Evolutionary conservation across 208 protist species (phyloP).

Genomic region (Trypanosoma brucei): DNA sequence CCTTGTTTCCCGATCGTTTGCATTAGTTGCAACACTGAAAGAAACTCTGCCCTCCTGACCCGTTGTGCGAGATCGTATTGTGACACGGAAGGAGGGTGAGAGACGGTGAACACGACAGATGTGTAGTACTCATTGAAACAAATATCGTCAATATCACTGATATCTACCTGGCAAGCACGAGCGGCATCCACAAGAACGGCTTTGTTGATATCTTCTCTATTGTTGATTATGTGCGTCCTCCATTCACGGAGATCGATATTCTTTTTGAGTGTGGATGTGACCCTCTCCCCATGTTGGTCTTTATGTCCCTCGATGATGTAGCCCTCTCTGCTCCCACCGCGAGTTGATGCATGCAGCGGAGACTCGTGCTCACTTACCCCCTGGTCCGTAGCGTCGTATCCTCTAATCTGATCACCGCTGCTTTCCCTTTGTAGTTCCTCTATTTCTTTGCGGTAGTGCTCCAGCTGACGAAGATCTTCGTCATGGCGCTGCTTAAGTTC

Average conservation of each 20-base stretch:
- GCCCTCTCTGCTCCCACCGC: too few species aligned
- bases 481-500: conserved; percentile 8
- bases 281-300: neutral
- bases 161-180: neutral
- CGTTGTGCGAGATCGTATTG: too few species aligned
- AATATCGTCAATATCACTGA: neutral
- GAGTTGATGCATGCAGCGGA: too few species aligned
- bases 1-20: too few species aligned
- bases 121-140: neutral
- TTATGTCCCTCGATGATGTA: neutral
- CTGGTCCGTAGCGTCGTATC: too few species aligned
- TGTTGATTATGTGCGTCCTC: neutral
- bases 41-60: too few species aligned
- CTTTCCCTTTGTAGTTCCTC: conserved; percentile 4
- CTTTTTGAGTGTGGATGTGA: neutral
- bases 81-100: too few species aligned
- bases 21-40: too few species aligned
- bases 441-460: neutral
- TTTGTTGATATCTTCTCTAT: neutral
- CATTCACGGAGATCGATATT: neutral
- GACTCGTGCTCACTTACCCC: too few species aligned
- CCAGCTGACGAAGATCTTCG: neutral
- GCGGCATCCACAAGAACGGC: conserved; percentile 1
- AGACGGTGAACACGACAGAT: neutral
- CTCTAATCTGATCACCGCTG: neutral